Conservation (phyloP, 805 yeast genomes). For the Yarrowia porcina region DNA sequence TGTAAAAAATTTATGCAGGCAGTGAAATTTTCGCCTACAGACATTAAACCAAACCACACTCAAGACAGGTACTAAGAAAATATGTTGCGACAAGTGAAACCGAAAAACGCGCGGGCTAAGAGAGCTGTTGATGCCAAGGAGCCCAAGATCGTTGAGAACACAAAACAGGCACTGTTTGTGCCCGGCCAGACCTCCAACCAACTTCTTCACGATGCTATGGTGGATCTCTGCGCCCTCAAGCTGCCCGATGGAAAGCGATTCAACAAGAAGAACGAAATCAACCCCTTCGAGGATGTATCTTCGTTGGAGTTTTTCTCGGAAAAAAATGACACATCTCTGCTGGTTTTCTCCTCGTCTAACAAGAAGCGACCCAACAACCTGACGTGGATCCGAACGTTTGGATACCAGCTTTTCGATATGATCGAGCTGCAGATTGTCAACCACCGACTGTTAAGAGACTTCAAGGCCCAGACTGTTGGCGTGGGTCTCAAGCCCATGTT, state of each 20-base stretch:
- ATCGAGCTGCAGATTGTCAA: slow-evolving; percentile 74
- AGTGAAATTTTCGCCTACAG: not conserved
- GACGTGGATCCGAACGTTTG: slow-evolving; percentile 85
- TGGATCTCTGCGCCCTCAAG: slow-evolving; percentile 83
- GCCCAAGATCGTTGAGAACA: slow-evolving; percentile 83
- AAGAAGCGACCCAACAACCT: slow-evolving; percentile 92
- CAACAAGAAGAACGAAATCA: slow-evolving; percentile 78
- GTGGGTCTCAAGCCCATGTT: slow-evolving; percentile 94
- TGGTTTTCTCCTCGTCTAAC: slow-evolving; percentile 74
- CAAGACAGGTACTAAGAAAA: not conserved
- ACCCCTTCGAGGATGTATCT: slow-evolving; percentile 88
- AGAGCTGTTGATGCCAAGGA: slow-evolving; percentile 88
- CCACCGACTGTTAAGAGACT: slow-evolving; percentile 71
- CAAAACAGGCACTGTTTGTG: slow-evolving; percentile 83
- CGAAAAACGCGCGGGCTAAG: slow-evolving; percentile 93
- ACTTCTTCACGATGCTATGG: slow-evolving; percentile 80
- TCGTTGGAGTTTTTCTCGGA: slow-evolving; percentile 89
- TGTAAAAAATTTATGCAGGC: slow-evolving; percentile 18
- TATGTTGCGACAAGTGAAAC: slow-evolving; percentile 45
- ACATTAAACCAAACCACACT: not conserved
- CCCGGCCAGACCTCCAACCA: slow-evolving; percentile 84
- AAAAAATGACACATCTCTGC: slow-evolving; percentile 84
- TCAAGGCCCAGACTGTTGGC: slow-evolving; percentile 73
- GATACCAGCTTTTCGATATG: slow-evolving; percentile 89
- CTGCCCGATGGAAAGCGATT: slow-evolving; percentile 88